A percentile compares a stretch with the other conserved stretches of the same genome.
Evolutionary conservation across 2,329 filamentous ascomycete genomes (phyloP).

Genomic region (Neospermospora avenae): DNA sequence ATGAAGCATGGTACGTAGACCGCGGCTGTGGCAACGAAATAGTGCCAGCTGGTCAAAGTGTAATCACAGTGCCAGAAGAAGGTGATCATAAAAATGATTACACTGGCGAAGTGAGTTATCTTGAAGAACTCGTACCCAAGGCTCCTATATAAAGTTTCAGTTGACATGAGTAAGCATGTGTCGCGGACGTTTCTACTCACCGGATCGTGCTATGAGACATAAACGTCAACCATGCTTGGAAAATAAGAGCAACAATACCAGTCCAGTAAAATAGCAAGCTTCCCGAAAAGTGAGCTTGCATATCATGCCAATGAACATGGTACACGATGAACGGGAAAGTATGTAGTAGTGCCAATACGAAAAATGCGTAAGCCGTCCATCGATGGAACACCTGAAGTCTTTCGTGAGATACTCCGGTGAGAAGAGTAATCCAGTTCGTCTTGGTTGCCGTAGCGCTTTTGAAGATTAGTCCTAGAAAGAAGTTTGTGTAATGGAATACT

Average conservation of each 20-base stretch:
- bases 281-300: not conserved
- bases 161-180: not conserved
- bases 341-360: constrained; percentile 3
- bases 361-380: constrained; percentile 6
- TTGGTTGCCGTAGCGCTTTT: constrained; percentile 6
- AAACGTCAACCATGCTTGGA: constrained; percentile 9
- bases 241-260: constrained; percentile 7
- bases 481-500: not conserved
- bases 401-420: constrained; percentile 9
- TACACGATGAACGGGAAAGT: constrained; percentile 13
- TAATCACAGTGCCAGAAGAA: constrained; percentile 9
- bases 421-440: constrained; percentile 7
- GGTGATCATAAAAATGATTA: not conserved
- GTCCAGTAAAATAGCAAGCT: constrained; percentile 7
- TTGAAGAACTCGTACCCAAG: constrained; percentile 11
- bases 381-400: constrained; percentile 10
- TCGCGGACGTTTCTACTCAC: not conserved
- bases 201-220: constrained; percentile 2
- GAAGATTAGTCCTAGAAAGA: not conserved
- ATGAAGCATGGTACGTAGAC: not conserved
- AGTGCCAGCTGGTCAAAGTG: constrained; percentile 6
- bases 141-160: not conserved
- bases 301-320: constrained; percentile 3
- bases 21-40: constrained; percentile 3
- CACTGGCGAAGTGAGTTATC: not conserved